Evolutionary conservation across 2,329 filamentous ascomycete species (phyloP), one percentile per base, ranked within the genome.

Genomic region (Aspergillus candidus): DNA sequence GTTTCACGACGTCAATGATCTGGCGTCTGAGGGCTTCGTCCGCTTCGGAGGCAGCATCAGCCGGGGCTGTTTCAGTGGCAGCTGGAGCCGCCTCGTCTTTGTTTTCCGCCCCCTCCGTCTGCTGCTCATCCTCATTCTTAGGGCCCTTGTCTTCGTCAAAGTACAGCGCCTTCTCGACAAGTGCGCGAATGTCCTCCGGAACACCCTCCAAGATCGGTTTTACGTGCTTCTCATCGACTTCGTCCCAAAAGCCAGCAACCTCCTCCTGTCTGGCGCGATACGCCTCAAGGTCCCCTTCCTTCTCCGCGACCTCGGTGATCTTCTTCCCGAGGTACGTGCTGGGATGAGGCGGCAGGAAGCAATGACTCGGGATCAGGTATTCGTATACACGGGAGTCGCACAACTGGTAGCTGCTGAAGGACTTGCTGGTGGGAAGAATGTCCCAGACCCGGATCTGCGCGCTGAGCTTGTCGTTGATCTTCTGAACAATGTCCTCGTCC

Each of bases 351-450:
- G 93, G 93, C 29, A 98, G 72, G 55, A 98, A 86, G 44, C 86
- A 88, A 68, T 97, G 89, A 34, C 86, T 93, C 2, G 93, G 93
- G 66, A 98, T 87, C 41, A 98, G 74, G 63, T 98, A 98, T 71
- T 98, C 93, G 69, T 98, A 98, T 76, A 90, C 94, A 55, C 93
- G 78, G 18, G 89, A 95, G 68, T 98, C 93, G 68, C 91, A 96
- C 44, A 87, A 79, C 62, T 94, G 86, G 68, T 98, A 98, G 68
- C 87, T 91, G 67, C 87, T 96, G 73, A 97, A 98, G 54, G 82
- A 81, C 53, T 90, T 91, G 62, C 84, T 91, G 1, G 91, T 94
- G 40, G 88, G 77, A 66, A 94, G 82, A 49, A 95, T 88, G 3
- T 88, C 93, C 93, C 93, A 98, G 3, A 98, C 79, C 40, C 93